Conservation (phyloP, 1,284 basidiomycete genomes). For the Cutaneotrichosporon sp. region DNA sequence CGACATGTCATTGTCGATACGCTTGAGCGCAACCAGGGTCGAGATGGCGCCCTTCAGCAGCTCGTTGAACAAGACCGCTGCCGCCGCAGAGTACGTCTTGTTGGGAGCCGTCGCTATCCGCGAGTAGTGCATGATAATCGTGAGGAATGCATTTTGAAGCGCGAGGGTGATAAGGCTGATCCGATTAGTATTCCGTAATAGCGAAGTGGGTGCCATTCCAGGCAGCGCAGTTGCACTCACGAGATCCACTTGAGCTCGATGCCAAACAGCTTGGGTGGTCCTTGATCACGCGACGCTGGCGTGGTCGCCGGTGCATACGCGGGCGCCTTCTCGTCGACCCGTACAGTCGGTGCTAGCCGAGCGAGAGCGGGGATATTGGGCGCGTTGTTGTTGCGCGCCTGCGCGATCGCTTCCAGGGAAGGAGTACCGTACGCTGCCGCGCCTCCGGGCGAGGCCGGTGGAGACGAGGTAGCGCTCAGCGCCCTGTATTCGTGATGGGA, state of each 20-base stretch:
- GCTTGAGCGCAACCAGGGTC: slow-evolving; percentile 62
- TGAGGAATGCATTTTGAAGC: slow-evolving; percentile 84
- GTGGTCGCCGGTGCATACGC: slow-evolving; percentile 13
- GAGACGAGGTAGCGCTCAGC: slow-evolving; percentile 30
- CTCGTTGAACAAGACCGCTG: slow-evolving; percentile 90
- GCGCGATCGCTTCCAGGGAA: slow-evolving; percentile 1
- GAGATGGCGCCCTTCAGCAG: slow-evolving; percentile 88
- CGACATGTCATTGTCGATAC: slow-evolving; percentile 48
- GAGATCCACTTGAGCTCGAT: slow-evolving; percentile 52
- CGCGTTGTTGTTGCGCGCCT: neutral
- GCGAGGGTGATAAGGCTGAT: slow-evolving; percentile 82
- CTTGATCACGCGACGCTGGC: slow-evolving; percentile 12
- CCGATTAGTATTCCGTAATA: neutral
- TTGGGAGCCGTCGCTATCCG: slow-evolving; percentile 75
- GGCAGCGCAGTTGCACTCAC: slow-evolving; percentile 29
- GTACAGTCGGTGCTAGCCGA: neutral
- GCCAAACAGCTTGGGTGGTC: slow-evolving; percentile 42
- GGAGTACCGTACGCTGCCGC: neutral
- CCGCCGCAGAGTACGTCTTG: slow-evolving; percentile 76
- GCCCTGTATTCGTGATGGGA: slow-evolving; percentile 28
- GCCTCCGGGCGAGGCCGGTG: slow-evolving; percentile 27
- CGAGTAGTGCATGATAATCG: slow-evolving; percentile 93
- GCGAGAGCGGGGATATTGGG: neutral
- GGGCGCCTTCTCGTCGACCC: slow-evolving; percentile 26
- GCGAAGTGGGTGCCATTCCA: neutral